Percentiles rank a stretch among this genome's conserved stretches.
phyloP scores from a whole-genome alignment of 768 basidiomycete genomes.

The Phanerochaete sordida region DNA sequence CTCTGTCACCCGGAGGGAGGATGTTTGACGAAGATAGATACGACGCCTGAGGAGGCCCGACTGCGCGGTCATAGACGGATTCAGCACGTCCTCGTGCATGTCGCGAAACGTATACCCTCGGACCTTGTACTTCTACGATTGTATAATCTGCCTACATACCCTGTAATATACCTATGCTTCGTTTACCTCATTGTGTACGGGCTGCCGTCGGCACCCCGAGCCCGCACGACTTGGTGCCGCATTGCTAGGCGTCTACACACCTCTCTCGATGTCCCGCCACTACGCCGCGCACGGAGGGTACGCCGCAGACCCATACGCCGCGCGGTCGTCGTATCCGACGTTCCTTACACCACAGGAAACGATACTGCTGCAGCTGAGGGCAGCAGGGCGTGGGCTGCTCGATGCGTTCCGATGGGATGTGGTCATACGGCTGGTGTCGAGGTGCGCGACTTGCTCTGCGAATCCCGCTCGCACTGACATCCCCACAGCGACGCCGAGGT shows the following conservation, averaged over 20 bases:
- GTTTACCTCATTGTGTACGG: not conserved
- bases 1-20: constrained; percentile 31
- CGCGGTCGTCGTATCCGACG: constrained; percentile 59
- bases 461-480: not conserved
- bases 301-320: constrained; percentile 5
- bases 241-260: not conserved
- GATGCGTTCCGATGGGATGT: constrained; percentile 76
- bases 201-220: too few species aligned
- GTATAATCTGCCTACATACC: not conserved
- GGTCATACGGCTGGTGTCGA: constrained; percentile 52
- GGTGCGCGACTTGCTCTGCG: constrained; percentile 35
- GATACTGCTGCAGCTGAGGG: constrained; percentile 53
- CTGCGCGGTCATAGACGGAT: too few species aligned
- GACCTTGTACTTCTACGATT: not conserved
- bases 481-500: constrained; percentile 67
- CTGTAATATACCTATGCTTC: not conserved
- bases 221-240: too few species aligned
- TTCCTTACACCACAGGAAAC: constrained; percentile 68
- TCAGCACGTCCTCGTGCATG: not conserved
- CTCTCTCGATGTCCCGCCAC: constrained; percentile 8
- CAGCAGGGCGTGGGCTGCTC: constrained; percentile 54
- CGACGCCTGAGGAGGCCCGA: constrained; percentile 13
- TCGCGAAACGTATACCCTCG: not conserved
- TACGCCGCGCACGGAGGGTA: not conserved
- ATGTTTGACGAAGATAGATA: constrained; percentile 24